Evolutionary conservation across 371 early-diverging fungal species (phyloP), one percentile per base, ranked within the genome.

Genomic region (Nematocida minor): DNA sequence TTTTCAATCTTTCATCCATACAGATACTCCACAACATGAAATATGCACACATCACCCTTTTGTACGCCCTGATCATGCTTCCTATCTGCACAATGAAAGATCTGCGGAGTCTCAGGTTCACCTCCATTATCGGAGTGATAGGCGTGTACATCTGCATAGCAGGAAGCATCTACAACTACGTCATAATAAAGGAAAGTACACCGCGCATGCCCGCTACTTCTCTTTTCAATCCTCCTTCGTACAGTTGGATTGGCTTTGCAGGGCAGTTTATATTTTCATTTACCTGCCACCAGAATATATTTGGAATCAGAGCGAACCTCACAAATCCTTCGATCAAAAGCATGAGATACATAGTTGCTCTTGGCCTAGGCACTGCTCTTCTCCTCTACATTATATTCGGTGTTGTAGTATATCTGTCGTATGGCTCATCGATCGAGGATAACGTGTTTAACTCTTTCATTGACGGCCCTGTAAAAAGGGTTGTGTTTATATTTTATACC

Each of bases 211-310:
- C 80, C 80, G 63, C 16, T 78, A 85, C 79, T 29, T 80, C 82
- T 80, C 80, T 79, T 80, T 62, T 79, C 16, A 81, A 1, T 79
- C 88, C 84, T n/a, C 70, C 91, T 20, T 80, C 87, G 2, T 82
- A 85, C 11, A 83, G 86, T 14, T 91, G 94, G 82, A 89, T 96
- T 63, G 87, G 87, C 25, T 89, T 89, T 2, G 82, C 96, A 29
- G 96, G 97, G 1, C 91, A 96, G 48, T 96, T 97, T 87, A 92
- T 99, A 27, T 99, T 97, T 88, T 92, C 93, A n/a, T 97, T 96
- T 79, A 94, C 94, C 47, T 95, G 96, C 80, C 96, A 94, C 81
- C 93, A 93, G 83, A 95, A 95, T 85, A 80, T 86, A 25, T 81
- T 81, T 41, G 55, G 77, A 29, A 69, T 86, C 7, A 67, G 82